Conservation (phyloP, 768 basidiomycete species). For the Pleurotus cornucopiae region DNA sequence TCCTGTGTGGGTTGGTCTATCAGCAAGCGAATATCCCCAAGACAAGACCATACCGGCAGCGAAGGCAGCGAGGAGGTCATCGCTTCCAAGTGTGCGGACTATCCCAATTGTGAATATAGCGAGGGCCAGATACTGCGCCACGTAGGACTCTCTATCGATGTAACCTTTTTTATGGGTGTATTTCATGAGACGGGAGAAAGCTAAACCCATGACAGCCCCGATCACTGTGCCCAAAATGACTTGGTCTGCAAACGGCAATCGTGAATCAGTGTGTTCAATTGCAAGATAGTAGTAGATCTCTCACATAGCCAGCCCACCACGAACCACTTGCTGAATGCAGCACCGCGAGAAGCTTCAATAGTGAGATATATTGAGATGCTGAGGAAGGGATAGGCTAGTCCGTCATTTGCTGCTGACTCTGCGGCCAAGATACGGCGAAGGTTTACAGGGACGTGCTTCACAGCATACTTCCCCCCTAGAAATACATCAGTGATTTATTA, state of each 20-base stretch:
- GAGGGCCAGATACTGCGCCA: slow-evolving; percentile 79
- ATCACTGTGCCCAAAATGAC: slow-evolving; percentile 71
- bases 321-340: slow-evolving; percentile 82
- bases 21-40: not conserved
- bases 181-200: slow-evolving; percentile 73
- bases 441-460: slow-evolving; percentile 65
- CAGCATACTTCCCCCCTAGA: slow-evolving; percentile 67
- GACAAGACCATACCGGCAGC: slow-evolving; percentile 52
- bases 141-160: slow-evolving; percentile 81
- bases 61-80: slow-evolving; percentile 89
- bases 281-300: slow-evolving; percentile 13
- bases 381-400: slow-evolving; percentile 91
- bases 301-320: slow-evolving; percentile 79
- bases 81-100: slow-evolving; percentile 74
- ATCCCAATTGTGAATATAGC: slow-evolving; percentile 76
- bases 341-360: slow-evolving; percentile 54
- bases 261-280: not conserved
- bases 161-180: slow-evolving; percentile 56
- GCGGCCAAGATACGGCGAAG: slow-evolving; percentile 80
- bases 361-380: slow-evolving; percentile 83
- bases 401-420: slow-evolving; percentile 95
- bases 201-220: slow-evolving; percentile 52
- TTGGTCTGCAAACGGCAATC: slow-evolving; percentile 49
- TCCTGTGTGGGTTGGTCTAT: slow-evolving; percentile 38
- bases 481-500: not conserved